These are phyloP conservation scores for Mycosphaerella sp. DNA, from an alignment of 2,329 filamentous ascomycete genomes.

Conservation along the genomic window DNA sequence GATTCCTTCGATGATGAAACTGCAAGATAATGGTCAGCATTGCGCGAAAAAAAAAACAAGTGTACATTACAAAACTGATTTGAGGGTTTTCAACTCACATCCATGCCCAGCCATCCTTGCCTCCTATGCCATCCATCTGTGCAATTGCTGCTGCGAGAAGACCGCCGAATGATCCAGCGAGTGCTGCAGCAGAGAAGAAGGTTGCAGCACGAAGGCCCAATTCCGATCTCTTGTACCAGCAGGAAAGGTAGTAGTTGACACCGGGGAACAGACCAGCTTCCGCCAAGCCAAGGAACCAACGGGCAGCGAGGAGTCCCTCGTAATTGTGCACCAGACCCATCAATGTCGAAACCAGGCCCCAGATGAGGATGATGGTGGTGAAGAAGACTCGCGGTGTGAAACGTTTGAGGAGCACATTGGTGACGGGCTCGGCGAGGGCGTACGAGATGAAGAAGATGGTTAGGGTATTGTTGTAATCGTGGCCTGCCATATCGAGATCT, in stretches of 20 bases:
- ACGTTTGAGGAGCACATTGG: conserved; percentile 73
- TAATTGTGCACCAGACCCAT: conserved; percentile 24
- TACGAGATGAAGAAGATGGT: conserved; percentile 88
- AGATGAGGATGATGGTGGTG: conserved; percentile 67
- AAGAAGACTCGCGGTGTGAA: conserved; percentile 65
- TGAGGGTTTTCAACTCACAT: conserved; percentile 22
- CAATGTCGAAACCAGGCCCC: conserved; percentile 73
- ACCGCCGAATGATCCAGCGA: conserved; percentile 72
- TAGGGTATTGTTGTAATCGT: conserved; percentile 66
- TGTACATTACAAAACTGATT: not conserved
- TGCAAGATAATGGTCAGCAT: conserved; percentile 17
- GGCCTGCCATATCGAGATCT: conserved; percentile 56
- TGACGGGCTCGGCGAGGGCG: conserved; percentile 68
- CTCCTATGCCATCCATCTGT: conserved; percentile 59
- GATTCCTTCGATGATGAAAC: conserved; percentile 53
- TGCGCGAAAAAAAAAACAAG: not conserved
- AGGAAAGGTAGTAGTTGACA: conserved; percentile 72
- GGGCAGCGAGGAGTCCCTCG: conserved; percentile 23
- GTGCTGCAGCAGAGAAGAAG: conserved; percentile 75
- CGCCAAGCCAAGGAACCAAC: conserved; percentile 29
- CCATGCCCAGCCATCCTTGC: conserved; percentile 38
- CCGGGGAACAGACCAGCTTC: conserved; percentile 53
- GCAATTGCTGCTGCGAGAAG: conserved; percentile 65
- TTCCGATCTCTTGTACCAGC: conserved; percentile 74
- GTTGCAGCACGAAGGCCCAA: conserved; percentile 68